phyloP scores from a whole-genome alignment of 2,329 filamentous ascomycete genomes.

The Phialemonium atrogriseum region DNA sequence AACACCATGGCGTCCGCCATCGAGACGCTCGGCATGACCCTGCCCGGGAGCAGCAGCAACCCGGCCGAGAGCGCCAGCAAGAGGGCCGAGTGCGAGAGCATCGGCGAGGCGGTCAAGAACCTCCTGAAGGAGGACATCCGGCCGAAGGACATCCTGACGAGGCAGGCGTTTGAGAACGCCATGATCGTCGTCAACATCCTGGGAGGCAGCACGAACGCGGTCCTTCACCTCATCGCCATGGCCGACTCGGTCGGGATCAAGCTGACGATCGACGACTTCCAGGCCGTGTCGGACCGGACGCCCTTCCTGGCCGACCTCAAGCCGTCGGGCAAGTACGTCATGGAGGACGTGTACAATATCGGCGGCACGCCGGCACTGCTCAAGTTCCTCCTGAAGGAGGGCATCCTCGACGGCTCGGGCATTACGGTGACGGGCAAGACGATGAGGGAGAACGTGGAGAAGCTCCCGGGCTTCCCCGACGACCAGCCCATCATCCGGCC shows the following conservation, averaged over 20 bases:
- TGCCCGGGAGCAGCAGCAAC: conserved; percentile 75
- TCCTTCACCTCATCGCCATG: conserved; percentile 77
- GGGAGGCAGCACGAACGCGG: conserved; percentile 78
- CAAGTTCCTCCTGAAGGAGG: conserved; percentile 78
- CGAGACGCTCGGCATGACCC: conserved; percentile 65
- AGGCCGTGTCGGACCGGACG: conserved; percentile 68
- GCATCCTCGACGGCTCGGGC: conserved; percentile 70
- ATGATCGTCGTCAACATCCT: conserved; percentile 79
- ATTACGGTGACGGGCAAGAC: conserved; percentile 87
- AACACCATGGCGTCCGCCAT: conserved; percentile 72
- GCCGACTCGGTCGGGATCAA: conserved; percentile 75
- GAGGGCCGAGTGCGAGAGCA: conserved; percentile 60
- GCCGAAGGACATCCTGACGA: conserved; percentile 70
- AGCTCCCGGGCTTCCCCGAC: conserved; percentile 63
- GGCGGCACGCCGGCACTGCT: conserved; percentile 82
- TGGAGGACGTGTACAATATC: conserved; percentile 76
- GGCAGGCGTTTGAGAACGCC: conserved; percentile 74
- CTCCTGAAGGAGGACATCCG: conserved; percentile 69
- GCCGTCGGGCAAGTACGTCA: conserved; percentile 80
- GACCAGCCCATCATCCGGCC: conserved; percentile 78
- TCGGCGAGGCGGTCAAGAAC: conserved; percentile 67
- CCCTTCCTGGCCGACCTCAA: conserved; percentile 78
- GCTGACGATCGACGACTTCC: conserved; percentile 80
- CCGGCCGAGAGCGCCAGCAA: conserved; percentile 69
- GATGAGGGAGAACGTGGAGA: conserved; percentile 72